Evolutionary conservation across 2,329 filamentous ascomycete genomes (phyloP).

Genomic region (Thielaviopsis populi): DNA sequence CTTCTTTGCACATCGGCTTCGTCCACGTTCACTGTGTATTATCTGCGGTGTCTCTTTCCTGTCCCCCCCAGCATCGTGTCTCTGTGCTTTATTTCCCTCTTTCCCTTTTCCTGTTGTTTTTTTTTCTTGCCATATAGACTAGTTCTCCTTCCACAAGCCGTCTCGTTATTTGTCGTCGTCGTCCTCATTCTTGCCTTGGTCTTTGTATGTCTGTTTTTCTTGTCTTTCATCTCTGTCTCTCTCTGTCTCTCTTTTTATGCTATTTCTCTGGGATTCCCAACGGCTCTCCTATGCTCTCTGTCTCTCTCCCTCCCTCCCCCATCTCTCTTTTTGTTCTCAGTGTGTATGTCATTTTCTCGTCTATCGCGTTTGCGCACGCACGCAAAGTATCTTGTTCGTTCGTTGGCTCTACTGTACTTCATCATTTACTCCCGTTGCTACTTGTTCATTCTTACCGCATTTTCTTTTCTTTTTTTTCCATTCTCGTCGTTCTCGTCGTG

Average conservation of each 20-base stretch:
- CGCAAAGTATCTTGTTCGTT: neutral
- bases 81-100: neutral
- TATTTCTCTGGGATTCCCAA: neutral
- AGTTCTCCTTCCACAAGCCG: neutral
- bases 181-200: neutral
- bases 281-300: constrained; percentile 7
- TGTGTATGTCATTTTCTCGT: neutral
- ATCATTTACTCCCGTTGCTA: neutral
- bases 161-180: neutral
- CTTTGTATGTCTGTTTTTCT: neutral
- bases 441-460: constrained; percentile 2
- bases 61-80: constrained; percentile 9
- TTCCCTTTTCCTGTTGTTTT: neutral
- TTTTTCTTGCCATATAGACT: neutral
- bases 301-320: constrained; percentile 14
- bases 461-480: too few species aligned
- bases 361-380: too few species aligned
- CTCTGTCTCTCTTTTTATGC: neutral
- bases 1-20: neutral
- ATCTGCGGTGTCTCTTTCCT: constrained; percentile 3
- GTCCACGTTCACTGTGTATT: neutral
- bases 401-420: neutral
- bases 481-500: too few species aligned
- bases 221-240: neutral
- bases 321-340: constrained; percentile 15